These are phyloP conservation scores for Cotoneaster glaucophyllus DNA, from an alignment of 306 rosid species.

Conservation along the genomic window DNA sequence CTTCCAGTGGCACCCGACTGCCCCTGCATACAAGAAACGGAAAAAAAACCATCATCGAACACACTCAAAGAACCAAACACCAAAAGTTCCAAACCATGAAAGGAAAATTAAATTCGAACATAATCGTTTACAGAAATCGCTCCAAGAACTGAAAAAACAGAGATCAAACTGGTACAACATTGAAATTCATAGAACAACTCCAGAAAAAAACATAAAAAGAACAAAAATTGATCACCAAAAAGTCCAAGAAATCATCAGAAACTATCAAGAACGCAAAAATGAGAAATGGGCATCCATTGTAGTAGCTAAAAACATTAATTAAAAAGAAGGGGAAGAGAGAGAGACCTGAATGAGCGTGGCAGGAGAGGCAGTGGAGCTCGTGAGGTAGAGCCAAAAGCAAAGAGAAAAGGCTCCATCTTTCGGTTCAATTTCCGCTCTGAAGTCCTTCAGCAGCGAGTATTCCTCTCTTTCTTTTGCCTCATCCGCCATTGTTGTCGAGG, in stretches of 20 bases:
- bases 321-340: constrained; percentile 1
- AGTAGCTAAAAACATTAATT: background rate
- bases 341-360: constrained; percentile 57
- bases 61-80: background rate
- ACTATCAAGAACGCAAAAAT: background rate
- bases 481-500: constrained; percentile 27
- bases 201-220: background rate
- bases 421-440: constrained; percentile 47
- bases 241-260: constrained; percentile 1
- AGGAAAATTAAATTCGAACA: background rate
- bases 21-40: constrained; percentile 37
- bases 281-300: background rate
- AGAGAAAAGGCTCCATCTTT: constrained; percentile 47
- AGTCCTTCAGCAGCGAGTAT: constrained; percentile 56
- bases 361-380: constrained; percentile 53
- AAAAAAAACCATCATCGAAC: background rate
- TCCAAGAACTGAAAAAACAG: background rate
- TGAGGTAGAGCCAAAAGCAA: constrained; percentile 81
- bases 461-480: constrained; percentile 26
- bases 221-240: background rate
- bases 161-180: background rate
- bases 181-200: background rate
- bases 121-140: background rate
- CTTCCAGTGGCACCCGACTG: constrained; percentile 28
- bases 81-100: background rate